phyloP scores from a whole-genome alignment of 108 stramenopile genomes.

The Epithemia pelagica region DNA sequence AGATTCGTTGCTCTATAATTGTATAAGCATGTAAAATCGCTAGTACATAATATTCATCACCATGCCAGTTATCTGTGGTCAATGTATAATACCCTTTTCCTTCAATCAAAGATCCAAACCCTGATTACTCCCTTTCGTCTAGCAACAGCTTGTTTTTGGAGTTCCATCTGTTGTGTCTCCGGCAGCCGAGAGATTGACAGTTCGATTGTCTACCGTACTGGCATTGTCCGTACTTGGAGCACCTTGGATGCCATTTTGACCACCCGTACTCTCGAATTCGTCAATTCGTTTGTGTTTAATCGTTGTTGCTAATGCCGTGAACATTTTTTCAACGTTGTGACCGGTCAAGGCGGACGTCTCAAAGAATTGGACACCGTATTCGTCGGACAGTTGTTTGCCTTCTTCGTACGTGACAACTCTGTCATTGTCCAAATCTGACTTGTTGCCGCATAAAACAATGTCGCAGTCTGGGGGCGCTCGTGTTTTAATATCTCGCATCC shows the following conservation, averaged over 20 bases:
- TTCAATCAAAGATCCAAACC: no score
- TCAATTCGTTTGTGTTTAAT: slow-evolving; percentile 86
- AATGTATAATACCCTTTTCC: no score
- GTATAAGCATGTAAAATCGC: no score
- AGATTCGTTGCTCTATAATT: no score
- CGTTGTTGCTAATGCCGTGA: slow-evolving; percentile 80
- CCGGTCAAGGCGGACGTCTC: slow-evolving; percentile 96
- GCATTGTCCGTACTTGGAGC: slow-evolving; percentile 8
- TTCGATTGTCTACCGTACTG: slow-evolving; percentile 3
- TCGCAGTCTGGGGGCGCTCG: slow-evolving; percentile 87
- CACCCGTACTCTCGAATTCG: slow-evolving; percentile 21
- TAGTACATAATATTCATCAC: no score
- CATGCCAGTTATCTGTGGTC: no score
- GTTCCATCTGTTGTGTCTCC: slow-evolving; percentile 2
- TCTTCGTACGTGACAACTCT: slow-evolving; percentile 76
- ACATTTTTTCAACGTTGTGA: slow-evolving; percentile 87
- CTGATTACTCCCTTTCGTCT: no score
- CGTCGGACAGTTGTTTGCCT: slow-evolving; percentile 82
- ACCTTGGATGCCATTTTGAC: not conserved
- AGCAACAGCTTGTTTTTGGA: slow-evolving; percentile 2
- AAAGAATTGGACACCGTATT: slow-evolving; percentile 93
- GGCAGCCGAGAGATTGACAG: slow-evolving; percentile 1
- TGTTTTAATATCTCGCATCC: slow-evolving; percentile 90
- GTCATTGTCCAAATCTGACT: slow-evolving; percentile 77
- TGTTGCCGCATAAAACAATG: slow-evolving; percentile 84